Conservation (phyloP, 1,139 yeast genomes). For the Blastobotrys illinoisensis region DNA sequence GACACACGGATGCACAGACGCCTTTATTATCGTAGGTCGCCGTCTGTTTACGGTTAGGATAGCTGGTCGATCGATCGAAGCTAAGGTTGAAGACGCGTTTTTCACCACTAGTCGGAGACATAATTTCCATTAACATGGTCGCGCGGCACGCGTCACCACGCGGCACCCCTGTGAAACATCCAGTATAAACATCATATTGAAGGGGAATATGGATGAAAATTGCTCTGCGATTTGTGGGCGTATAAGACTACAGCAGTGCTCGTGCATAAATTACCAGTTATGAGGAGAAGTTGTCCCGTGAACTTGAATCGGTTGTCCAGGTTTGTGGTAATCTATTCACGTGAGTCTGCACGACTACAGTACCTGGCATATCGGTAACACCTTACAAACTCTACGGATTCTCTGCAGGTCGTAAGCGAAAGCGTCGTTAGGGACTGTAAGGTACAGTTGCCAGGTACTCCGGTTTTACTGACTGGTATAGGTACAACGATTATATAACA, state of each 20-base stretch:
- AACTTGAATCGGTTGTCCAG: not conserved
- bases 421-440: no score
- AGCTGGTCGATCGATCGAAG: not conserved
- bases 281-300: not conserved
- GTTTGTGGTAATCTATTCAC: not conserved
- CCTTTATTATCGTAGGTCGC: not conserved
- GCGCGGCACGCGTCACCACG: slow-evolving; percentile 1
- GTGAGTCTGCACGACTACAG: not conserved
- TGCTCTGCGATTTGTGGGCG: not conserved
- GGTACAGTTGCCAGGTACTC: no score
- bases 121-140: not conserved
- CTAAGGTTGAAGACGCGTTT: not conserved
- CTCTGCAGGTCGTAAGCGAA: no score
- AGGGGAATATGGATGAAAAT: no score
- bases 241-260: not conserved
- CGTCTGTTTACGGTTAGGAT: not conserved
- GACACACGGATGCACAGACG: not conserved
- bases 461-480: no score
- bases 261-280: not conserved
- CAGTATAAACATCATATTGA: no score
- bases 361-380: not conserved
- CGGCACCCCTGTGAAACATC: not conserved
- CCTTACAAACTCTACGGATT: no score
- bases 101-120: not conserved
- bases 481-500: no score